phyloP scores from a whole-genome alignment of 176 grass and related monocot genomes.

The Calamus simplicifolius region DNA sequence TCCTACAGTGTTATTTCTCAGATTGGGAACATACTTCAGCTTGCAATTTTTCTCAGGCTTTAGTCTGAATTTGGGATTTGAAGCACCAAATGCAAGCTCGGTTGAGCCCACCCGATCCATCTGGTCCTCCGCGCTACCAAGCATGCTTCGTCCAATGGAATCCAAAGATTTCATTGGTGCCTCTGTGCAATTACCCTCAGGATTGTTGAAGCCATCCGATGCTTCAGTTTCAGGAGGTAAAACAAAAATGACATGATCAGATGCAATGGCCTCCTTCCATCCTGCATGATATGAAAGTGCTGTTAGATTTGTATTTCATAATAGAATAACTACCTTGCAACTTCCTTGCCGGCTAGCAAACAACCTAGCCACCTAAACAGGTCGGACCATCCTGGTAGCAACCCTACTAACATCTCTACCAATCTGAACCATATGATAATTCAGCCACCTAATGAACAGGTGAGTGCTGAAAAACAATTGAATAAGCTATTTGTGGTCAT shows the following conservation, averaged over 20 bases:
- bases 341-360: no score
- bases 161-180: not conserved
- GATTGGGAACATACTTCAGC: no score
- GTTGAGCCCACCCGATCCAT: not conserved
- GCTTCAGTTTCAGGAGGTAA: conserved; percentile 15
- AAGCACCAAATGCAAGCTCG: not conserved
- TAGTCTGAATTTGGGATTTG: conserved; percentile 20
- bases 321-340: not conserved
- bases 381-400: no score
- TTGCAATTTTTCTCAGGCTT: no score
- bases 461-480: no score
- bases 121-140: conserved; percentile 6
- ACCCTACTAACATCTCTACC: no score
- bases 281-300: not conserved
- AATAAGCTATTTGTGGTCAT: no score
- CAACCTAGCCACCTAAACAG: no score
- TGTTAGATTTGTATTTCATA: not conserved
- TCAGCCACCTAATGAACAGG: no score
- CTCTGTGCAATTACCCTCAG: not conserved
- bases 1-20: no score
- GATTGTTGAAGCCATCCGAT: not conserved
- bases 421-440: no score
- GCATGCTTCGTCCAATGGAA: not conserved
- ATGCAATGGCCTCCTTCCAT: conserved; percentile 6
- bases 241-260: conserved; percentile 1